These are phyloP conservation scores for Dendrocalamus latiflorus DNA, from an alignment of 202 grass and related monocot species.

Conservation along the genomic window DNA sequence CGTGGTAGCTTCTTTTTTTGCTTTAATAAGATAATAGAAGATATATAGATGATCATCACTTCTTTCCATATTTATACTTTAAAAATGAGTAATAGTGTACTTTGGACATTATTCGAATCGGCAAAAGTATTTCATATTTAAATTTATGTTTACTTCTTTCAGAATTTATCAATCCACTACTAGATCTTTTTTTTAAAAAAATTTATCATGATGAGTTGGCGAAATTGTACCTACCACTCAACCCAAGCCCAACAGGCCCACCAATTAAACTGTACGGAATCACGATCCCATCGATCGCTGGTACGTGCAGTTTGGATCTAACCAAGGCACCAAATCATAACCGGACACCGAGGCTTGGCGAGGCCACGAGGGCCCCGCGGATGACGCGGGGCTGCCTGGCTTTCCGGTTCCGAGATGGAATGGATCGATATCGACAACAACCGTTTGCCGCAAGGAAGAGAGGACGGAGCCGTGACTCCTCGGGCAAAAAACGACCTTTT, in stretches of 20 bases:
- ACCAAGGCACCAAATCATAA: constrained; percentile 16
- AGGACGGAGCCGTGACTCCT: constrained; percentile 53
- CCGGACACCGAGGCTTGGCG: constrained; percentile 17
- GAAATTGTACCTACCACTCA: not conserved
- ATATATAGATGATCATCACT: too few relatives aligned
- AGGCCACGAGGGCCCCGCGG: not conserved
- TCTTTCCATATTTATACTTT: not conserved
- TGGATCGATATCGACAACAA: not conserved
- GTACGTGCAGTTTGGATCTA: not conserved
- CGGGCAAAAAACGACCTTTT: constrained; percentile 1
- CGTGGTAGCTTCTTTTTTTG: too few relatives aligned
- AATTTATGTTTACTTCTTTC: not conserved
- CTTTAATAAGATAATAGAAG: too few relatives aligned
- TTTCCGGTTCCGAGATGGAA: not conserved
- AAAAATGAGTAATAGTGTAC: not conserved
- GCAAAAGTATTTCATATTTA: not conserved
- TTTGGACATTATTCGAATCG: not conserved
- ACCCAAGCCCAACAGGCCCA: not conserved
- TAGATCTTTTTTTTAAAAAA: too few relatives aligned
- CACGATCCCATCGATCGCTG: not conserved
- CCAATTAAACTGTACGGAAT: not conserved
- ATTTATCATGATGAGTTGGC: not conserved
- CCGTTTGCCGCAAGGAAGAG: constrained; percentile 39
- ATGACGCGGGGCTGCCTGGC: not conserved
- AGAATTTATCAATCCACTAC: not conserved